A percentile compares a stretch with the other conserved stretches of the same genome.
Evolutionary conservation across 2,329 filamentous ascomycete genomes (phyloP).

Genomic region (Fusarium xylarioides): DNA sequence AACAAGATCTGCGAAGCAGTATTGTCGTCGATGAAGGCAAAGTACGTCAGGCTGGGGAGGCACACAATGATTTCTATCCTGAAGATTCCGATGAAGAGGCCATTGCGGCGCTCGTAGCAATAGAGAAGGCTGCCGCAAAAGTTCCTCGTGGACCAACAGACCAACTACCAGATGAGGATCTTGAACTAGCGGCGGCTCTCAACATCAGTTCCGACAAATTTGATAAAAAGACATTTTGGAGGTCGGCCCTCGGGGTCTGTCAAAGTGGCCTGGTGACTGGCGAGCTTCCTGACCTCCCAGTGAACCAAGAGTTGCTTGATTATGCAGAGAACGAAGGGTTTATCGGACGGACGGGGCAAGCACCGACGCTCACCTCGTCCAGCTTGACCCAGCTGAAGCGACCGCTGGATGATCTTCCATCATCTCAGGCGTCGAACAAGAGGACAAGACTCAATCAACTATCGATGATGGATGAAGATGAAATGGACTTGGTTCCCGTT

Average conservation of each 20-base stretch:
- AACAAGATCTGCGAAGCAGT: slow-evolving; percentile 51
- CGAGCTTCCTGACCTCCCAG: slow-evolving; percentile 48
- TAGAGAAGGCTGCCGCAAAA: slow-evolving; percentile 21
- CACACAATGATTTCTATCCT: slow-evolving; percentile 58
- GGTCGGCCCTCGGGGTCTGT: slow-evolving; percentile 49
- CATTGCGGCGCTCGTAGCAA: slow-evolving; percentile 37
- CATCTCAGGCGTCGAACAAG: slow-evolving; percentile 6
- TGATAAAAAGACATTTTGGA: slow-evolving; percentile 10
- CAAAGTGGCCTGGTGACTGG: slow-evolving; percentile 54
- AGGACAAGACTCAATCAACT: not conserved
- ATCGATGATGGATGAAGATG: not conserved
- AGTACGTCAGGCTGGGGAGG: slow-evolving; percentile 58
- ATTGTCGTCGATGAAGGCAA: slow-evolving; percentile 73
- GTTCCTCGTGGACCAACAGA: not conserved
- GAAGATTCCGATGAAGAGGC: slow-evolving; percentile 65
- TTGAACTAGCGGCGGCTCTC: not conserved
- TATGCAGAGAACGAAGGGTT: slow-evolving; percentile 52
- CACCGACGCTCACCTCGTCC: not conserved
- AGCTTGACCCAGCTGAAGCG: slow-evolving; percentile 17
- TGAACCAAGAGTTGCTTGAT: slow-evolving; percentile 52
- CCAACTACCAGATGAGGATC: not conserved
- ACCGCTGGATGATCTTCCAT: not conserved
- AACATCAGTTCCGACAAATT: slow-evolving; percentile 35
- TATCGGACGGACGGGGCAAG: slow-evolving; percentile 36
- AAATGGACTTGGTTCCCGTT: slow-evolving; percentile 19